phyloP scores from a whole-genome alignment of 2,329 filamentous ascomycete species.

The Cordyceps tenuipes region DNA sequence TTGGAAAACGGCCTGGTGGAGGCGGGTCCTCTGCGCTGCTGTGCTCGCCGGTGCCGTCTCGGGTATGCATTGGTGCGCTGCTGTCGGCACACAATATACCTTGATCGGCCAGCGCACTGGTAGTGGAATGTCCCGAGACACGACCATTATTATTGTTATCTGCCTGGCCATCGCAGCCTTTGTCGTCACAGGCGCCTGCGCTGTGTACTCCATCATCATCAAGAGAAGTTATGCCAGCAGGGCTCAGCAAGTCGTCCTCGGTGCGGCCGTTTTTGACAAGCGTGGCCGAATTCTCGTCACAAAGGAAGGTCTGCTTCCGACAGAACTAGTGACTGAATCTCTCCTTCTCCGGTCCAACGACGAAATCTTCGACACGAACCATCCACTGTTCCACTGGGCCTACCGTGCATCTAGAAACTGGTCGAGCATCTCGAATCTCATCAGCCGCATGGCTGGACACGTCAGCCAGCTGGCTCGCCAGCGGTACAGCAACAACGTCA shows the following conservation, averaged over 20 bases:
- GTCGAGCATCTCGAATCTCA: conserved; percentile 56
- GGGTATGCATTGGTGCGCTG: conserved; percentile 82
- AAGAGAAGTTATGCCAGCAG: conserved; percentile 47
- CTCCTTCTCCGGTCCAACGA: conserved; percentile 58
- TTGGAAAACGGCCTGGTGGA: conserved; percentile 76
- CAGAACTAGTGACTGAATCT: conserved; percentile 69
- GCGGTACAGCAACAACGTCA: conserved; percentile 27
- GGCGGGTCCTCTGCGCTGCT: conserved; percentile 56
- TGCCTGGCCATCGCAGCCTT: conserved; percentile 54
- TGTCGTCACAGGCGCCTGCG: conserved; percentile 47
- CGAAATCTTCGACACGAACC: conserved; percentile 67
- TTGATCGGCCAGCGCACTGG: conserved; percentile 31
- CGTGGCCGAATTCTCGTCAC: conserved; percentile 60
- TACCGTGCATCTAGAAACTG: conserved; percentile 75
- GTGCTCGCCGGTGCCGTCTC: conserved; percentile 67
- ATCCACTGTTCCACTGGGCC: conserved; percentile 81
- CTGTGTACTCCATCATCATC: conserved; percentile 44
- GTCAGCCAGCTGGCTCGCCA: conserved; percentile 44
- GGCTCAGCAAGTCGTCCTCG: conserved; percentile 53
- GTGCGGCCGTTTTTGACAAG: conserved; percentile 58
- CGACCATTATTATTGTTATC: conserved; percentile 65
- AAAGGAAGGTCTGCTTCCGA: conserved; percentile 60
- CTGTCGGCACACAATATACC: conserved; percentile 60
- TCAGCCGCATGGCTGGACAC: conserved; percentile 65
- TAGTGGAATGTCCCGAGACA: conserved; percentile 46